Percentiles rank a stretch among this genome's conserved stretches.
These are phyloP conservation scores for Skeletonema potamos DNA, from an alignment of 108 stramenopile genomes.

Conservation along the genomic window DNA sequence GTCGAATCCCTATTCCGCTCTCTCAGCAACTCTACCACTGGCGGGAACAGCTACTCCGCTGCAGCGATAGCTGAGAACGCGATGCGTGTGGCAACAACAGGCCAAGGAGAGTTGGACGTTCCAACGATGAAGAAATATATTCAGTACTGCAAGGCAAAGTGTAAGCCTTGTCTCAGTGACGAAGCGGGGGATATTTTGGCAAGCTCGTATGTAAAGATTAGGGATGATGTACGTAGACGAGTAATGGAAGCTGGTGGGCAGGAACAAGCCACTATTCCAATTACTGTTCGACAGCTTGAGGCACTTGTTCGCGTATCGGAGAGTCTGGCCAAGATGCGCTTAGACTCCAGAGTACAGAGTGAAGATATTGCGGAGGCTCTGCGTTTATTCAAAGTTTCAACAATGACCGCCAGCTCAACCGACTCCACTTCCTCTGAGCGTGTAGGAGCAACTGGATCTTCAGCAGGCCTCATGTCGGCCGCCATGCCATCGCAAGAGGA, in stretches of 20 bases:
- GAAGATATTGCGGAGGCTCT: conserved; percentile 98
- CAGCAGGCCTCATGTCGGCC: conserved; percentile 25
- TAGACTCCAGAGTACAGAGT: conserved; percentile 87
- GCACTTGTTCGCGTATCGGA: conserved; percentile 97
- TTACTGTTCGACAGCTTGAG: conserved; percentile 99
- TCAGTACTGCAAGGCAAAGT: conserved; percentile 93
- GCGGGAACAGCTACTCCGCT: conserved; percentile 57
- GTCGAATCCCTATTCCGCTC: neutral
- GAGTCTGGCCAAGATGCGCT: conserved; percentile 95
- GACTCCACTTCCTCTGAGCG: conserved; percentile 40
- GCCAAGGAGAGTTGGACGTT: conserved; percentile 86
- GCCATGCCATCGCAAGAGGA: conserved; percentile 58
- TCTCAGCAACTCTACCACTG: conserved; percentile 39
- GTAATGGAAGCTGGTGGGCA: conserved; percentile 45
- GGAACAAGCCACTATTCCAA: conserved; percentile 87
- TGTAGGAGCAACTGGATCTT: conserved; percentile 10
- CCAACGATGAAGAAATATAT: conserved; percentile 97
- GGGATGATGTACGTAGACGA: conserved; percentile 86
- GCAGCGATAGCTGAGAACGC: conserved; percentile 88
- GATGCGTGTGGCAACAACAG: conserved; percentile 75
- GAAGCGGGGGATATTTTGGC: conserved; percentile 88
- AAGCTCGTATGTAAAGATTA: conserved; percentile 93
- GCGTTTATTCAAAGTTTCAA: conserved; percentile 96
- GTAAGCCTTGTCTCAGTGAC: conserved; percentile 87
- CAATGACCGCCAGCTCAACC: conserved; percentile 91